These are phyloP conservation scores for Didymella sp. DNA, from an alignment of 2,329 filamentous ascomycete genomes.

Conservation along the genomic window DNA sequence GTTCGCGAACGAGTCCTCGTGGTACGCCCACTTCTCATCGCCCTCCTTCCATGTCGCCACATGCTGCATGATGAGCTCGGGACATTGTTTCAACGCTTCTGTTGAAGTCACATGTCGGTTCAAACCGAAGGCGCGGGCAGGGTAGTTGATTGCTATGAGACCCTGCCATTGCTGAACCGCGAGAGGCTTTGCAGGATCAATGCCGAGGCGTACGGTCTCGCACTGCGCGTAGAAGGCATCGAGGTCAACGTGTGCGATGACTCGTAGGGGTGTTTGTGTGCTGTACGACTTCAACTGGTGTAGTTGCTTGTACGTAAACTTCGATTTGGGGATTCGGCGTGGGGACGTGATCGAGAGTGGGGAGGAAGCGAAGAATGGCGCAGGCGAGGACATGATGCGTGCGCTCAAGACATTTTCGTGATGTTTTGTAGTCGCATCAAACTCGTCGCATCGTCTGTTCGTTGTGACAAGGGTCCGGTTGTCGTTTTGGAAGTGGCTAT, in stretches of 20 bases:
- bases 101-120: constrained; percentile 77
- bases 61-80: constrained; percentile 83
- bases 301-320: constrained; percentile 85
- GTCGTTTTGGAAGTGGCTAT: constrained; percentile 1
- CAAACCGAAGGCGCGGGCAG: constrained; percentile 81
- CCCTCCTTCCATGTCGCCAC: constrained; percentile 95
- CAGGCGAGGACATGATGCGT: constrained; percentile 56
- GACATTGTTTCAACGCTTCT: constrained; percentile 88
- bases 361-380: constrained; percentile 57
- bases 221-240: constrained; percentile 97
- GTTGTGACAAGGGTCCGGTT: neutral
- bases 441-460: neutral
- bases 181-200: constrained; percentile 77
- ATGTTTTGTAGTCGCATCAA: neutral
- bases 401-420: constrained; percentile 22
- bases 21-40: constrained; percentile 90
- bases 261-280: constrained; percentile 77
- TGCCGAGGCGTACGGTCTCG: constrained; percentile 84
- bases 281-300: constrained; percentile 75
- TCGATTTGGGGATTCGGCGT: constrained; percentile 61
- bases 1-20: constrained; percentile 77
- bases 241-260: constrained; percentile 90
- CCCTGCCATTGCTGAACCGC: constrained; percentile 96
- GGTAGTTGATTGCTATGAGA: constrained; percentile 95
- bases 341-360: constrained; percentile 50